Evolutionary conservation across 352 stramenopile species (phyloP).

Genomic region (Ophiocytium majus): DNA sequence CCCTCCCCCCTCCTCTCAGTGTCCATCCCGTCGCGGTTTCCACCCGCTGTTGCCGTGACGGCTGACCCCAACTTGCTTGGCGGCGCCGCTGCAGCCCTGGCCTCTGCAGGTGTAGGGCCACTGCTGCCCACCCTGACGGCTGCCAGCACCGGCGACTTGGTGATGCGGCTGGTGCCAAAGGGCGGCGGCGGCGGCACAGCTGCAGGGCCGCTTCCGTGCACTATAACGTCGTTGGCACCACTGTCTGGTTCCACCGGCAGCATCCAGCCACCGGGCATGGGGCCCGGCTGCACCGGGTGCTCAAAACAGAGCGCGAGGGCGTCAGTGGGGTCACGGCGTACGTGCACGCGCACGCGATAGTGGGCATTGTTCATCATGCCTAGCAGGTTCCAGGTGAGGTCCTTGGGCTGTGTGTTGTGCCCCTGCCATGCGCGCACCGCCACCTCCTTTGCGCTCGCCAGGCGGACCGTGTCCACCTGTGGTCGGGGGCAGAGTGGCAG

Average conservation of each 20-base stretch:
- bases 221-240: too few relatives aligned
- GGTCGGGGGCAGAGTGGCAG: too few relatives aligned
- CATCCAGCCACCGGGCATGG: slow-evolving; percentile 83
- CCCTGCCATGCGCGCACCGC: slow-evolving; percentile 75
- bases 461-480: too few relatives aligned
- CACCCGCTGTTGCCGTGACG: too few relatives aligned
- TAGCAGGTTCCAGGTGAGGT: slow-evolving; percentile 87
- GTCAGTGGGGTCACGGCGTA: too few relatives aligned
- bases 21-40: too few relatives aligned
- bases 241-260: slow-evolving; percentile 61
- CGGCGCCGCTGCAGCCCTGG: background rate
- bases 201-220: slow-evolving; percentile 63
- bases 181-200: slow-evolving; percentile 54
- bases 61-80: too few relatives aligned
- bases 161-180: too few relatives aligned
- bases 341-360: background rate
- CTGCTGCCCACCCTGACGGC: too few relatives aligned
- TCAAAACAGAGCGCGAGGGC: slow-evolving; percentile 79
- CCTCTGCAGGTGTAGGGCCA: too few relatives aligned
- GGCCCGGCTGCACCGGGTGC: slow-evolving; percentile 79
- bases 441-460: slow-evolving; percentile 70
- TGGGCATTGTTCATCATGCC: slow-evolving; percentile 61
- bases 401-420: slow-evolving; percentile 78
- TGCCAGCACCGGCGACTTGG: too few relatives aligned
- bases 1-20: too few relatives aligned